Evolutionary conservation across 2,329 filamentous ascomycete species (phyloP), one percentile per base, ranked within the genome.

Genomic region (Diaporthe helianthi): DNA sequence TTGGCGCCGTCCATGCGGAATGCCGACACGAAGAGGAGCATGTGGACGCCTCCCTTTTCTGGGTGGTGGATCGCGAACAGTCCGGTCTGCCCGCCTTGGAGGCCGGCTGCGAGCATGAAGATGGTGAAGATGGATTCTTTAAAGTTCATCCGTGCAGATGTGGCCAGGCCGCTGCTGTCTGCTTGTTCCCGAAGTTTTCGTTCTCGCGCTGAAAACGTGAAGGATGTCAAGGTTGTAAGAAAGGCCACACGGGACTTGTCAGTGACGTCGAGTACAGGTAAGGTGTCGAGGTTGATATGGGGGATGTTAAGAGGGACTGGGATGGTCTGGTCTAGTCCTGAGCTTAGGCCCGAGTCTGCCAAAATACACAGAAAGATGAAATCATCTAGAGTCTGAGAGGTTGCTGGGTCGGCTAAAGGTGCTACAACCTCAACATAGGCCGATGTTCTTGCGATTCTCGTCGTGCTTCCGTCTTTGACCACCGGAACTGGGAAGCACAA

Each of bases 111-210:
- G 29, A 83, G 69, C 80, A 82, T 83, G 72, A 84, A 83, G 74
- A 86, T 81, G 41, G 80, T 80, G 69, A 83, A 82, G 13, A 86
- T 65, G 0, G 83, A 82, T 69, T 85, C 82, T 71, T 86, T 86
- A 74, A 86, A 82, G 73, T 83, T 82, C 63, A 83, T 73, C 0
- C 83, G 79, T 4, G 76, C 68, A 3, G 81, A 77, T 0, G 75
- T 49, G 6, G 76, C 70, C 19, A 79, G 72, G 31, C 69, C 72
- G 1, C 70, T 69, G 19, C 68, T 67, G 15, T 75, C 69, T 4
- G 73, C 67, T 2, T 73, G 68, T 0, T 79, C 75, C 4, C 83
- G 80, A 1, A 82, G 65, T 3, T 63, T 67, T 66, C 78, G 80
- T 72, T 86, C 84, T 17, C 80, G 78, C 1, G 75, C 49, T 2